Evolutionary conservation across 139 green algal genomes (phyloP).

Genomic region (Monoraphidium neglectum): DNA sequence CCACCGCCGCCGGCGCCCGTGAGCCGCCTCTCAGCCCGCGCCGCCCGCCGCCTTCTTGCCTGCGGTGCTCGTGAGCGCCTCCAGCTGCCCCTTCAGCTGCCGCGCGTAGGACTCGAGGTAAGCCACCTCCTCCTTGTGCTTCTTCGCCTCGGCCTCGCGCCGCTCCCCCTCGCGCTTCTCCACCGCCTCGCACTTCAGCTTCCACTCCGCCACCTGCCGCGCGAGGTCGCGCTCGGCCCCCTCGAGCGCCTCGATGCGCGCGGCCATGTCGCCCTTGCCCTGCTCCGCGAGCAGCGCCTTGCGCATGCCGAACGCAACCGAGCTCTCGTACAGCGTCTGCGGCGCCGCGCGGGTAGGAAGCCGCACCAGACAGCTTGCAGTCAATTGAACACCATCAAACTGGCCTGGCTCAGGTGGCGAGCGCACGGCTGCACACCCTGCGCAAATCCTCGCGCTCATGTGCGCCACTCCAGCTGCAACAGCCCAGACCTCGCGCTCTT

Average conservation of each 20-base stretch:
- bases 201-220: constrained; percentile 79
- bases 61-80: constrained; percentile 62
- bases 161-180: constrained; percentile 86
- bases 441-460: no score
- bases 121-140: constrained; percentile 84
- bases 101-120: constrained; percentile 81
- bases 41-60: constrained; percentile 50
- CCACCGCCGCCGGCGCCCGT: not conserved
- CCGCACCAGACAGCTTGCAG: not conserved
- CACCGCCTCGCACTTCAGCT: constrained; percentile 82
- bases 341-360: not conserved
- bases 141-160: constrained; percentile 79
- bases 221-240: constrained; percentile 73
- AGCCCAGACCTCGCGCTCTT: no score
- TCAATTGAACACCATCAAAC: not conserved
- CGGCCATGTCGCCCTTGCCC: constrained; percentile 83
- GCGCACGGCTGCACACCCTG: not conserved
- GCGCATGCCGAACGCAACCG: constrained; percentile 86
- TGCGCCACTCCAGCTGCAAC: no score
- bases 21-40: not conserved
- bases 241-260: constrained; percentile 69
- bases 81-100: constrained; percentile 85
- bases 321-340: constrained; percentile 88
- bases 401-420: not conserved
- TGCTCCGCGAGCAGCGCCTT: constrained; percentile 87